Conservation (phyloP, 345 rosid genomes). For the Syzygium oleosum region DNA sequence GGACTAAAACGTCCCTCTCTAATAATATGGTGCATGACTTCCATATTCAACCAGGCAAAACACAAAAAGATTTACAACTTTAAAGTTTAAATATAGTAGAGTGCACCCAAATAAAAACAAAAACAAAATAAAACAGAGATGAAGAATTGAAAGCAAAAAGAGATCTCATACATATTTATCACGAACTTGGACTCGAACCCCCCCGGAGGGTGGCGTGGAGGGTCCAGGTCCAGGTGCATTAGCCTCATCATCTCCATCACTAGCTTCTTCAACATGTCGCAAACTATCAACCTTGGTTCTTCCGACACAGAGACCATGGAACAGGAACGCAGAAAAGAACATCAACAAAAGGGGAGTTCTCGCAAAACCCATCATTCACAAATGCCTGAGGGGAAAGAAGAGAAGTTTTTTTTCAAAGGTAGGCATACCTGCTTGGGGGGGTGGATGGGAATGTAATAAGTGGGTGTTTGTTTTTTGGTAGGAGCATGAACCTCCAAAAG, state of each 20-base stretch:
- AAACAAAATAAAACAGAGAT: neutral
- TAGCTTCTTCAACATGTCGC: neutral
- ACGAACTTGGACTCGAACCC: neutral
- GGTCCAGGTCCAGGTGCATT: neutral
- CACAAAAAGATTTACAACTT: neutral
- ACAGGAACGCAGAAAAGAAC: neutral
- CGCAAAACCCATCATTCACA: neutral
- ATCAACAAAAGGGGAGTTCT: neutral
- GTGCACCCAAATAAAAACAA: neutral
- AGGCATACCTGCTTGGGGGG: neutral
- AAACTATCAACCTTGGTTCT: neutral
- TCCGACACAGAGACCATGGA: neutral
- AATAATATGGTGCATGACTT: neutral
- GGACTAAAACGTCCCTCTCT: neutral
- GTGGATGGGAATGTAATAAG: neutral
- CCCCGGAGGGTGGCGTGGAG: neutral
- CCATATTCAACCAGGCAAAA: neutral
- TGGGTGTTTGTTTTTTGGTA: neutral
- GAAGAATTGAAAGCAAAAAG: neutral
- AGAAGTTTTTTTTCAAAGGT: neutral
- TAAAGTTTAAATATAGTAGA: neutral
- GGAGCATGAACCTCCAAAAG: neutral
- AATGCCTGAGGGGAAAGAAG: neutral
- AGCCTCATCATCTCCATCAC: neutral
- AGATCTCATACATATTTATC: slow-evolving; percentile 1